Conservation (phyloP, 257 asterid genomes). For the Primulina tabacum region DNA sequence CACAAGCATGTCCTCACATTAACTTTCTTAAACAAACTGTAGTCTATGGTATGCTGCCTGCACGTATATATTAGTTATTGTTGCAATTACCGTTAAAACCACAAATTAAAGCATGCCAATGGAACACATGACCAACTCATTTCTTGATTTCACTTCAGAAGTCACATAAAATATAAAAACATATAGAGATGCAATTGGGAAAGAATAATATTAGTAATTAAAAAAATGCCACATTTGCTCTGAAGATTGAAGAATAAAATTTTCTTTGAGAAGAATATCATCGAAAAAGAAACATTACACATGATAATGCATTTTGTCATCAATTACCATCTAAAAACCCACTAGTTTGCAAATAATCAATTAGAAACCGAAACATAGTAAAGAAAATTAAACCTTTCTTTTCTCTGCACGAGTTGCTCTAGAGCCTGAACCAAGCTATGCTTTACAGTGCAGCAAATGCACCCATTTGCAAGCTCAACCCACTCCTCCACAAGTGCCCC, state of each 20-base stretch:
- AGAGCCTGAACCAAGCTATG: slow-evolving; percentile 98
- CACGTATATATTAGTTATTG: no score
- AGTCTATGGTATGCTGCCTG: neutral
- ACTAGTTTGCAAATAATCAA: neutral
- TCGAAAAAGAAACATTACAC: neutral
- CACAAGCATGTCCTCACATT: neutral
- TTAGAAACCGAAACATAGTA: neutral
- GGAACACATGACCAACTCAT: neutral
- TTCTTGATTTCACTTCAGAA: neutral
- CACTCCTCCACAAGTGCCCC: slow-evolving; percentile 96
- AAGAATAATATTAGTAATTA: neutral
- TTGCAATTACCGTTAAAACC: neutral
- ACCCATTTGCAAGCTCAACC: slow-evolving; percentile 98
- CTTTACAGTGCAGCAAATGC: slow-evolving; percentile 94
- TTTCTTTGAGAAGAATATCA: no score
- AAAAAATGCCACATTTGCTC: neutral
- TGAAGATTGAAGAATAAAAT: no score
- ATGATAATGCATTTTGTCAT: neutral
- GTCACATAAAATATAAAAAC: neutral
- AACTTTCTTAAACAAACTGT: neutral
- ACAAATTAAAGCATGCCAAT: neutral
- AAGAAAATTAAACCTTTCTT: slow-evolving; percentile 59
- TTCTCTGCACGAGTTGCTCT: slow-evolving; percentile 95
- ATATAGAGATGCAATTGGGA: neutral
- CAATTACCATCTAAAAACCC: neutral